Percentiles rank a stretch among this genome's conserved stretches.
These are phyloP conservation scores for Neospermospora avenae DNA, from an alignment of 2,329 filamentous ascomycete genomes.

Conservation along the genomic window DNA sequence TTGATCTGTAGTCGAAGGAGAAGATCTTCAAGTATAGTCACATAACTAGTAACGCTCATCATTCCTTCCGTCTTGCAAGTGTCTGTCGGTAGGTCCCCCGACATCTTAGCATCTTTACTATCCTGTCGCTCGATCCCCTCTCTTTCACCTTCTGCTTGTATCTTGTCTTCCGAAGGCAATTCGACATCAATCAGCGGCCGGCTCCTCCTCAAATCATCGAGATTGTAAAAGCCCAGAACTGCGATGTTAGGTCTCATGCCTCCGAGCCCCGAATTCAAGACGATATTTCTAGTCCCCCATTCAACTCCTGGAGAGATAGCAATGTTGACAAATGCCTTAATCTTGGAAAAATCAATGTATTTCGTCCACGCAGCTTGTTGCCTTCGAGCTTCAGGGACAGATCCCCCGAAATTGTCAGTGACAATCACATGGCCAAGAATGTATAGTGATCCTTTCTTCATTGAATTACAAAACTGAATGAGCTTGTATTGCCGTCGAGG, in stretches of 20 bases:
- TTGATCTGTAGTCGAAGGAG: constrained; percentile 76
- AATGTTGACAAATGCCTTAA: constrained; percentile 88
- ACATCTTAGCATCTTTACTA: constrained; percentile 53
- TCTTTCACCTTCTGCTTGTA: constrained; percentile 33
- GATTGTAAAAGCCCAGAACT: constrained; percentile 74
- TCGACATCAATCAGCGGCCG: constrained; percentile 54
- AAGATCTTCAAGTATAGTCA: constrained; percentile 80
- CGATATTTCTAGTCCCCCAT: constrained; percentile 81
- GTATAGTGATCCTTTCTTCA: constrained; percentile 85
- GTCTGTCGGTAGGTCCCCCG: constrained; percentile 65
- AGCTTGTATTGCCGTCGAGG: constrained; percentile 77
- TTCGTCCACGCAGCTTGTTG: constrained; percentile 79
- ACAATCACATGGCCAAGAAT: constrained; percentile 84
- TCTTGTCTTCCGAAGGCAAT: constrained; percentile 36
- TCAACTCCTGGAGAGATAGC: constrained; percentile 78
- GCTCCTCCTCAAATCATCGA: constrained; percentile 68
- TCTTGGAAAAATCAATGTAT: constrained; percentile 80
- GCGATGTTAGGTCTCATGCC: constrained; percentile 90
- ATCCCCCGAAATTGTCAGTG: constrained; percentile 73
- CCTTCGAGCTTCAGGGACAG: constrained; percentile 75
- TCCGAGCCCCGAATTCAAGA: constrained; percentile 76
- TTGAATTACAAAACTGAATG: constrained; percentile 86
- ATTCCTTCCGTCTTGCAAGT: constrained; percentile 64
- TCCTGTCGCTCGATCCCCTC: constrained; percentile 46
- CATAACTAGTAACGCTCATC: constrained; percentile 69